Base-by-base conservation (phyloP, 164 flowering plant species). In the Sextonia rubra region DNA sequence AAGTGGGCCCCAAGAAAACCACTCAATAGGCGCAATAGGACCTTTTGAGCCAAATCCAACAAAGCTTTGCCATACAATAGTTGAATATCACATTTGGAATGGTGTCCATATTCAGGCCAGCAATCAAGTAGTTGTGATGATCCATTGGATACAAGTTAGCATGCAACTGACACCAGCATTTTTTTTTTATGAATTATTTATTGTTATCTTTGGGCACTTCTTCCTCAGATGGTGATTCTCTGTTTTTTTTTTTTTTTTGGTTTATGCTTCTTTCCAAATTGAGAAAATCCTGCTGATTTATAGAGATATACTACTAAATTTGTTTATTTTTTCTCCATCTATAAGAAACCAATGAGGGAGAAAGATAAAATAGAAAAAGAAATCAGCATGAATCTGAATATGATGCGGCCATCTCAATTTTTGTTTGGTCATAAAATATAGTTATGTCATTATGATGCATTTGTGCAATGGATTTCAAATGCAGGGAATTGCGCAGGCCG, bases 401-500 rank as follows among this genome's bases (percentile, higher is more conserved):
- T 64, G 27, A 14, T 47, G 14, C 6, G 27, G n/a, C 3, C 44
- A 8, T 27, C 2, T 29, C n/a, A 12, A 12, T 64, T 30, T 64
- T 27, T 20, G 15, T 18, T 29, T 29, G 7, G 67, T 26, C 12
- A 27, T 64, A 27, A 27, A 64, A 17, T 26, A 47, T 64, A 20
- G 4, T 30, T 29, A 64, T 44, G 4, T 15, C 58, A 52, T 17
- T 20, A 2, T 52, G 20, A 52, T 37, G 44, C 68, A 18, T 32
- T 22, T 4, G 30, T 3, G 37, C 26, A 49, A 3, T 25, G 27
- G 37, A 24, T 63, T 4, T 62, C 44, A 47, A 25, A 12, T 82
- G 84, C 89, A 91, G 97, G 84, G 85, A 1, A 86, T 92, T 69
- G 97, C 97, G 30, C 44, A 76, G 30, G 82, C 97, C 29, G 97